Percentiles rank a stretch among this genome's conserved stretches.
Conservation (phyloP, 306 rosid genomes). For the Biancaea sappan region DNA sequence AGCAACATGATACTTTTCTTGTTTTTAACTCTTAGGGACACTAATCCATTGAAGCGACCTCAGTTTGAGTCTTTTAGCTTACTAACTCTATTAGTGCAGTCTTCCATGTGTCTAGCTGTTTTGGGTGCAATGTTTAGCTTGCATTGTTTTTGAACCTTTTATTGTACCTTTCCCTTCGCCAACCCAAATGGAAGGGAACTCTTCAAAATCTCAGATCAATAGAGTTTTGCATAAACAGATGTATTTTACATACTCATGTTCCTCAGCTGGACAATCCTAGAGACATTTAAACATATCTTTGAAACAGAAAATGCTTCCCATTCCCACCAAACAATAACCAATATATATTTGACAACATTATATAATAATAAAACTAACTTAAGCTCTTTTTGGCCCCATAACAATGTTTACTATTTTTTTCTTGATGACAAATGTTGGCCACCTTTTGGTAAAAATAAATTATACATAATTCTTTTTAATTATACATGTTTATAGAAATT, state of each 20-base stretch:
- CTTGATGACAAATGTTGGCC: constrained; percentile 7
- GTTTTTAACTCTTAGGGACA: background rate
- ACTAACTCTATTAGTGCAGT: background rate
- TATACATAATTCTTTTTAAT: constrained; percentile 12
- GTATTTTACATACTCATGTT: constrained; percentile 4
- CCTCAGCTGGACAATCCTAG: background rate
- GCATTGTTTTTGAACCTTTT: background rate
- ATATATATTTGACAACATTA: background rate
- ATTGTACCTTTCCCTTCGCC: background rate
- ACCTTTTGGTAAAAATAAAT: background rate
- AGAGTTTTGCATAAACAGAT: background rate
- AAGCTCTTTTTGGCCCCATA: background rate
- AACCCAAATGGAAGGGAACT: background rate
- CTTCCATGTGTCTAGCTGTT: background rate
- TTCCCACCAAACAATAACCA: constrained; percentile 3
- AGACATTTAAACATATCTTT: background rate
- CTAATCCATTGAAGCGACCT: background rate
- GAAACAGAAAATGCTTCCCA: constrained; percentile 8
- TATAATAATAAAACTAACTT: constrained; percentile 4
- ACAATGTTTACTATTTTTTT: background rate
- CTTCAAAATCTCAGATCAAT: background rate
- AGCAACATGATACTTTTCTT: background rate
- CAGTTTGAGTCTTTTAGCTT: background rate
- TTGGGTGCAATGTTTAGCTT: background rate
- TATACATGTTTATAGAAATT: background rate